Conservation (phyloP, 257 asterid species). For the Penstemon davidsonii region DNA sequence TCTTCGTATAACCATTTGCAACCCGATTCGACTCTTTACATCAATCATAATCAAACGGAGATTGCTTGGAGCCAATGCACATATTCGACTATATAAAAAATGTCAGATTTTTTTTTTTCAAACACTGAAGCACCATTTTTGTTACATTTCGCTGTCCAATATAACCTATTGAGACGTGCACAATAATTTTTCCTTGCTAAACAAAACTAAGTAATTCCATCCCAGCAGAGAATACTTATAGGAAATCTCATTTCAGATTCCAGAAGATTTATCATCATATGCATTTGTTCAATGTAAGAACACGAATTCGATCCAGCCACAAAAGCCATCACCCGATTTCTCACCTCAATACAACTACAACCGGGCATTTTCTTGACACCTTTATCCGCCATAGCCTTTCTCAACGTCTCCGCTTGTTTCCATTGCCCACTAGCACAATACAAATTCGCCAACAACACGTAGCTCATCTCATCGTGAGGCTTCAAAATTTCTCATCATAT, state of each 20-base stretch:
- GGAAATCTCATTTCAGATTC: conserved; percentile 56
- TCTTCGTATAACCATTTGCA: no score
- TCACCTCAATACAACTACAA: conserved; percentile 71
- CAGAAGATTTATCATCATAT: conserved; percentile 36
- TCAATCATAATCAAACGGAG: no score
- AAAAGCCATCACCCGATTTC: conserved; percentile 44
- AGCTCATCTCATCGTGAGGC: conserved; percentile 69
- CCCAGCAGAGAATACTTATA: conserved; percentile 24
- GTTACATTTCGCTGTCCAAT: no score
- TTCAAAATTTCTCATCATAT: conserved; percentile 41
- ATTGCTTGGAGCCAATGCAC: no score
- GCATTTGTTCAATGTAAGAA: conserved; percentile 35
- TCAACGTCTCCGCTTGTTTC: conserved; percentile 59
- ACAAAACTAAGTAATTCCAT: conserved; percentile 23
- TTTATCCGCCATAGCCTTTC: conserved; percentile 51
- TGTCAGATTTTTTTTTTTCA: no score
- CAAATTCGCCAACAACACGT: conserved; percentile 62
- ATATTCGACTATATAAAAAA: no score
- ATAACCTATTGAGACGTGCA: no score
- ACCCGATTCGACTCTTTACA: no score
- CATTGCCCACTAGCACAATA: conserved; percentile 77
- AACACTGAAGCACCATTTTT: no score
- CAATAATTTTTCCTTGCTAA: background rate
- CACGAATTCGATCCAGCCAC: conserved; percentile 50
- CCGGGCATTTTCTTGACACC: conserved; percentile 64